Conservation (phyloP, 2,329 filamentous ascomycete genomes). For the Nothophaeocryptopus gaeumannii region DNA sequence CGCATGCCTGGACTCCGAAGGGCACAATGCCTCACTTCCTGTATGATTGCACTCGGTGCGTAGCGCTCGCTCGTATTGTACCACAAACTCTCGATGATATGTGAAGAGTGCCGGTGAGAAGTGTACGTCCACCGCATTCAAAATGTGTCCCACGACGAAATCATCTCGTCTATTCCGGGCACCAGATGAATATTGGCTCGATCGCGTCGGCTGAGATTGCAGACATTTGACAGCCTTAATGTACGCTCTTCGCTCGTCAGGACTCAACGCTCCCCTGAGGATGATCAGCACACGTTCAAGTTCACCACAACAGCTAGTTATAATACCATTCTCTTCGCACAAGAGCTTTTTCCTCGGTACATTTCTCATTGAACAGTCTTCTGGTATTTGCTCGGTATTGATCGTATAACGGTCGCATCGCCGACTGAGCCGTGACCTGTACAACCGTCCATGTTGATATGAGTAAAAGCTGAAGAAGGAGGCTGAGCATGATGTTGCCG, state of each 20-base stretch:
- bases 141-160: conserved; percentile 29
- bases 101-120: conserved; percentile 31
- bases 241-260: conserved; percentile 24
- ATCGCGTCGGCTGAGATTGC: conserved; percentile 18
- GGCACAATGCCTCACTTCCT: conserved; percentile 6
- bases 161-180: conserved; percentile 28
- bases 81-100: conserved; percentile 43
- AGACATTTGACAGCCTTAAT: conserved; percentile 28
- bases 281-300: not conserved
- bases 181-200: conserved; percentile 7
- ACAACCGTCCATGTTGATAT: too few species aligned
- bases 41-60: conserved; percentile 35
- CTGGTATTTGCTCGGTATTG: not conserved
- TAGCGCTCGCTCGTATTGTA: conserved; percentile 44
- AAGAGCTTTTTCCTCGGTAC: conserved; percentile 25
- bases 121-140: conserved; percentile 22
- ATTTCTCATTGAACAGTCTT: conserved; percentile 10
- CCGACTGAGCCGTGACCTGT: too few species aligned
- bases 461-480: too few species aligned
- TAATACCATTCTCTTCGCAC: conserved; percentile 28
- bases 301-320: not conserved
- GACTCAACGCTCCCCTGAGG: conserved; percentile 24
- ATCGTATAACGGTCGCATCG: too few species aligned
- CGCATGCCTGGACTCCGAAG: conserved; percentile 8
- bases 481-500: too few species aligned